A percentile compares a stretch with the other conserved stretches of the same genome.
phyloP scores from a whole-genome alignment of 306 rosid genomes.

The Malus domestica region ASM211411v1 NC_041796.1:7200501-7201000 shows the following conservation, averaged over 20 bases:
- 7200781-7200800: background rate
- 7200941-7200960: background rate
- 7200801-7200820: background rate
- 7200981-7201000: background rate
- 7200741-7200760: too few species aligned
- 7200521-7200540: background rate
- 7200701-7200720: background rate
- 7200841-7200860: background rate
- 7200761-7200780: background rate
- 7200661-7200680: background rate
- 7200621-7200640: too few species aligned
- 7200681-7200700: too few species aligned
- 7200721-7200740: too few species aligned
- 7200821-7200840: background rate
- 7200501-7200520: too few species aligned
- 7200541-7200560: background rate
- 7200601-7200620: too few species aligned
- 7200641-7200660: background rate
- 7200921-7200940: background rate
- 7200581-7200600: too few species aligned
- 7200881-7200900: background rate
- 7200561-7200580: background rate
- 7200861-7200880: background rate
- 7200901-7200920: background rate
- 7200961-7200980: background rate